These are phyloP conservation scores for Paspalum notatum DNA, from an alignment of 176 grass and related monocot genomes.

Conservation along the genomic window DNA sequence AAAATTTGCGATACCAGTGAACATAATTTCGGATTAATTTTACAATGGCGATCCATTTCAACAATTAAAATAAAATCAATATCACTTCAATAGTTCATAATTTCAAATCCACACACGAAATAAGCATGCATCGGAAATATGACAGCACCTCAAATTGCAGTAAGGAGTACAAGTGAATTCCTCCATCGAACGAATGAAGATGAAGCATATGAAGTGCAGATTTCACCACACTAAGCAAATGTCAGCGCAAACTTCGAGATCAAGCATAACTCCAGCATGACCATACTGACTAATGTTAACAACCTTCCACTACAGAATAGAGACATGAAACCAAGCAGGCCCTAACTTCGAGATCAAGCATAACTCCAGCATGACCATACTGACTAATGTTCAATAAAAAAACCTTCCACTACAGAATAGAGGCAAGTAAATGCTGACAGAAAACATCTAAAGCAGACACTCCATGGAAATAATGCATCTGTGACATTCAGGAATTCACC, in stretches of 20 bases:
- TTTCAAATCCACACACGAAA: background rate
- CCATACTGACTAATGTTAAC: background rate
- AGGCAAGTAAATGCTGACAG: background rate
- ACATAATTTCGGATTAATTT: background rate
- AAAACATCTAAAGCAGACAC: background rate
- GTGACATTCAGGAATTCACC: background rate
- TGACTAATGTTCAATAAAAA: background rate
- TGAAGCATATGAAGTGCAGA: background rate
- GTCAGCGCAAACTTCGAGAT: background rate
- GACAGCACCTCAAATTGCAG: background rate
- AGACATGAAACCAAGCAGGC: no score
- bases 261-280: background rate
- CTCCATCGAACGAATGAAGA: background rate
- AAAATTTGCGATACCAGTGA: no score
- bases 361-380: background rate
- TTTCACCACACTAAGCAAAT: background rate
- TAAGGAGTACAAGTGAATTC: background rate
- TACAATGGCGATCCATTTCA: background rate
- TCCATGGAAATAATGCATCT: background rate
- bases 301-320: background rate
- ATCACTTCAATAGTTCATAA: background rate
- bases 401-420: background rate
- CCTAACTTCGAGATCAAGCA: background rate
- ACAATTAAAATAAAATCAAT: background rate
- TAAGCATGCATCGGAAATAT: background rate